phyloP scores from a whole-genome alignment of 169 alveolate genomes.

The Plasmodium chabaudi region DNA sequence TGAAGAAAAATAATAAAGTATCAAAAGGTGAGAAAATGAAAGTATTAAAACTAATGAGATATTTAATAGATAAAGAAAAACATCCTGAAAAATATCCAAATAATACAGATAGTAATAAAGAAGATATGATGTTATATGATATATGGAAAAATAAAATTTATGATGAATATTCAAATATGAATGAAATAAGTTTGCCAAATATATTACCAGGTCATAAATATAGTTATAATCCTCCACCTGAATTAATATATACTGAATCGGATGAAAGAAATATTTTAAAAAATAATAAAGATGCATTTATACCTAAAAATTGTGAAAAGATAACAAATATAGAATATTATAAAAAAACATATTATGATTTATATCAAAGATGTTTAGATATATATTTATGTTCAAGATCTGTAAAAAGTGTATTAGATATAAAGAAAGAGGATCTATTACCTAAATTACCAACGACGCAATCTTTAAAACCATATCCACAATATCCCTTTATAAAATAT shows the following conservation, averaged over 20 bases:
- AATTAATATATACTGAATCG: constrained; percentile 29
- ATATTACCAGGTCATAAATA: constrained; percentile 75
- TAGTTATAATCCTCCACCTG: constrained; percentile 76
- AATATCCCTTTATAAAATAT: constrained; percentile 52
- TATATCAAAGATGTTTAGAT: constrained; percentile 75
- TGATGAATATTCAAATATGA: constrained; percentile 31
- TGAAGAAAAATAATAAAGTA: constrained; percentile 21
- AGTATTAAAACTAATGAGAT: constrained; percentile 15
- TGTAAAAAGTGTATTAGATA: constrained; percentile 54
- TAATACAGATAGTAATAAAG: not conserved
- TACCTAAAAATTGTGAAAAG: constrained; percentile 40
- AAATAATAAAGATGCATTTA: constrained; percentile 46
- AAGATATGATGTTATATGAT: constrained; percentile 18
- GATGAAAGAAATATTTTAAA: constrained; percentile 51
- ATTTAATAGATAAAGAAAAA: constrained; percentile 37
- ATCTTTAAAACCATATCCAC: constrained; percentile 63
- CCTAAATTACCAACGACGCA: constrained; percentile 62
- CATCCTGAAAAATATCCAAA: constrained; percentile 41
- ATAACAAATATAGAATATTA: constrained; percentile 63
- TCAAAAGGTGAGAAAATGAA: constrained; percentile 26
- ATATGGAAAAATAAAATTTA: constrained; percentile 65
- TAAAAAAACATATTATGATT: constrained; percentile 59
- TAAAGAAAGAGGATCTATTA: constrained; percentile 67
- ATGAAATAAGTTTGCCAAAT: constrained; percentile 60
- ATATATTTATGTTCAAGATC: constrained; percentile 59